A percentile compares a stretch with the other conserved stretches of the same genome.
These are phyloP conservation scores for Morella rubra DNA, from an alignment of 306 rosid genomes.

Conservation along the genomic window DNA sequence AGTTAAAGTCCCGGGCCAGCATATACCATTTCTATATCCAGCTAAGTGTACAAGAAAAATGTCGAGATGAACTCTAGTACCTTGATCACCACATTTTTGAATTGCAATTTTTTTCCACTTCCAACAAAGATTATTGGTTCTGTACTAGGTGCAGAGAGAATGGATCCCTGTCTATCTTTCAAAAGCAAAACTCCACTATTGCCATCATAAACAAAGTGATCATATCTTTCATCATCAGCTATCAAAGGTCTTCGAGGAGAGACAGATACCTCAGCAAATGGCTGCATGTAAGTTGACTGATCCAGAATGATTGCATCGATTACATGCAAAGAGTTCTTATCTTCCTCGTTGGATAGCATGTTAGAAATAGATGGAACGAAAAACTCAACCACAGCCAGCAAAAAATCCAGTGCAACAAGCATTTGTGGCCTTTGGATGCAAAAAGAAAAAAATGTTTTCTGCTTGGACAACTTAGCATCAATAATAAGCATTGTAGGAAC, in stretches of 20 bases:
- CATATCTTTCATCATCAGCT: conserved; percentile 70
- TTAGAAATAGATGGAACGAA: conserved; percentile 78
- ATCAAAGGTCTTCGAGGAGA: conserved; percentile 79
- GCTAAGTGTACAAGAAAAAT: conserved; percentile 8
- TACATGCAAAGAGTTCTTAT: conserved; percentile 36
- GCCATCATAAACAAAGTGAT: conserved; percentile 86
- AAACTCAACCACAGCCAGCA: conserved; percentile 89
- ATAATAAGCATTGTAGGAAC: conserved; percentile 88
- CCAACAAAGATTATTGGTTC: conserved; percentile 85
- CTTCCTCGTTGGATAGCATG: conserved; percentile 62
- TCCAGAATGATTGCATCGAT: conserved; percentile 64
- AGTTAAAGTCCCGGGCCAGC: conserved; percentile 15
- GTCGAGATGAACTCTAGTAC: conserved; percentile 30
- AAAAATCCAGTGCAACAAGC: conserved; percentile 93
- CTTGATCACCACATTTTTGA: conserved; percentile 83
- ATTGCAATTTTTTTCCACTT: conserved; percentile 84
- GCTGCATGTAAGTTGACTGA: conserved; percentile 68
- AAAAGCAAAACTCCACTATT: conserved; percentile 71
- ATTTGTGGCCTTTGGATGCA: conserved; percentile 89
- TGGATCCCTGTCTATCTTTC: conserved; percentile 57
- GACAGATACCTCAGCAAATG: conserved; percentile 60
- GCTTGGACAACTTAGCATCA: conserved; percentile 63
- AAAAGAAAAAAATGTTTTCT: conserved; percentile 61
- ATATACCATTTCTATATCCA: neutral
- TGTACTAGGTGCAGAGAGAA: conserved; percentile 53